Evolutionary conservation across 2,329 filamentous ascomycete genomes (phyloP).

Genomic region (Sordariomycetes sp.): DNA sequence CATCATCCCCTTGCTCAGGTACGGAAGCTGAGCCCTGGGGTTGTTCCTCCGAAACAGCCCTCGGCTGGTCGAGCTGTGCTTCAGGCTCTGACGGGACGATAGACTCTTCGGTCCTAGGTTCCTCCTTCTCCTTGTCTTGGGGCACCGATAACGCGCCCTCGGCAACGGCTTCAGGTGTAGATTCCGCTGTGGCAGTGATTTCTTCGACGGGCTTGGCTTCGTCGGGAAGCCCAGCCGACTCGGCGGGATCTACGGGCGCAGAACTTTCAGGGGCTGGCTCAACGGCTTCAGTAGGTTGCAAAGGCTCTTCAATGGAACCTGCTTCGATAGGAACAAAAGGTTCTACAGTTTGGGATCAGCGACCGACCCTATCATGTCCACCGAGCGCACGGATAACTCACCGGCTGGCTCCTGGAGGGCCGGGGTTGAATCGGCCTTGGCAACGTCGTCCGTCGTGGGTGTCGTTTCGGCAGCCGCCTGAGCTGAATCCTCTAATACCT

Average conservation of each 20-base stretch:
- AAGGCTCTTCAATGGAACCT: neutral
- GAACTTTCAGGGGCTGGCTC: neutral
- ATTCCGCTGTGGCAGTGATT: neutral
- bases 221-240: neutral
- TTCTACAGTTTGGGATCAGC: neutral
- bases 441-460: neutral
- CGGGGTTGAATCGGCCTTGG: neutral
- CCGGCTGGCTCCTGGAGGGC: neutral
- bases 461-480: neutral
- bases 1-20: slow-evolving; percentile 2
- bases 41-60: neutral
- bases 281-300: neutral
- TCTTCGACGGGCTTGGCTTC: neutral
- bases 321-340: neutral
- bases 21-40: neutral
- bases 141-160: neutral
- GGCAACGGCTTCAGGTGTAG: neutral
- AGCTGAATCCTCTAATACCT: neutral
- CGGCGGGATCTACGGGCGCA: neutral
- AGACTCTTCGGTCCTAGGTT: neutral
- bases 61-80: neutral
- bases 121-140: slow-evolving; percentile 15
- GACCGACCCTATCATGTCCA: neutral
- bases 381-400: neutral
- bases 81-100: neutral